Conservation (phyloP, 495 filamentous ascomycete genomes). For the Aspergillus coremiiformis region DNA sequence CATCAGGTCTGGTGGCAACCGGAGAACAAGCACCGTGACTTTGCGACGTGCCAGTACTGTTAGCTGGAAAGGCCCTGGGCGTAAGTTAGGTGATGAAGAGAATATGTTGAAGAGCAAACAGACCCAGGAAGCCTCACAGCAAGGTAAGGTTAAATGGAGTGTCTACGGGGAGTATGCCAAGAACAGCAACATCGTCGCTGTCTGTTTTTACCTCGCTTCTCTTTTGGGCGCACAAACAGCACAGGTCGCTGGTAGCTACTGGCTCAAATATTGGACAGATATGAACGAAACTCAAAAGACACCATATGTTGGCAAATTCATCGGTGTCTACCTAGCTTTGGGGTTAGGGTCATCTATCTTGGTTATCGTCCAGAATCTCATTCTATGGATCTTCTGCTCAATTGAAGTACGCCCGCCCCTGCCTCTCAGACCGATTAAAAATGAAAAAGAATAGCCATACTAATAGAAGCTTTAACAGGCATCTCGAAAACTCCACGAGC, state of each 20-base stretch:
- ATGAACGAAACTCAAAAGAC: conserved; percentile 60
- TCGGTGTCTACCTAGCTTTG: conserved; percentile 91
- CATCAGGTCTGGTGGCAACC: conserved; percentile 52
- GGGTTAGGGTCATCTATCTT: conserved; percentile 81
- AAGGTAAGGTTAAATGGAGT: conserved; percentile 96
- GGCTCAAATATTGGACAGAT: conserved; percentile 92
- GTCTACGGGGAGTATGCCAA: conserved; percentile 88
- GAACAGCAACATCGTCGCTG: conserved; percentile 81
- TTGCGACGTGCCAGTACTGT: conserved; percentile 85
- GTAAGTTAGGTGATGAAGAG: conserved; percentile 80
- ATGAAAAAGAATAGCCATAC: not conserved
- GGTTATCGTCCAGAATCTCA: conserved; percentile 85
- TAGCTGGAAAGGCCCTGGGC: conserved; percentile 78
- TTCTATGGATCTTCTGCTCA: conserved; percentile 98
- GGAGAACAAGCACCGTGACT: conserved; percentile 63
- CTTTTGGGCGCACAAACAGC: conserved; percentile 74
- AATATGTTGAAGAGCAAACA: conserved; percentile 70
- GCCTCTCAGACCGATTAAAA: not conserved
- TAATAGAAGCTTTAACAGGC: conserved; percentile 45
- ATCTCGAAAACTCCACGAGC: conserved; percentile 91
- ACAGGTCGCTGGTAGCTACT: conserved; percentile 74
- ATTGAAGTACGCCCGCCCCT: conserved; percentile 62
- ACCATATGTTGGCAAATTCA: conserved; percentile 73
- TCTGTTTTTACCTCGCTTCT: conserved; percentile 69
- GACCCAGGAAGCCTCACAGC: conserved; percentile 76